These are phyloP conservation scores for Mycosphaerella sp. DNA, from an alignment of 2,329 filamentous ascomycete genomes.

Conservation along the genomic window DNA sequence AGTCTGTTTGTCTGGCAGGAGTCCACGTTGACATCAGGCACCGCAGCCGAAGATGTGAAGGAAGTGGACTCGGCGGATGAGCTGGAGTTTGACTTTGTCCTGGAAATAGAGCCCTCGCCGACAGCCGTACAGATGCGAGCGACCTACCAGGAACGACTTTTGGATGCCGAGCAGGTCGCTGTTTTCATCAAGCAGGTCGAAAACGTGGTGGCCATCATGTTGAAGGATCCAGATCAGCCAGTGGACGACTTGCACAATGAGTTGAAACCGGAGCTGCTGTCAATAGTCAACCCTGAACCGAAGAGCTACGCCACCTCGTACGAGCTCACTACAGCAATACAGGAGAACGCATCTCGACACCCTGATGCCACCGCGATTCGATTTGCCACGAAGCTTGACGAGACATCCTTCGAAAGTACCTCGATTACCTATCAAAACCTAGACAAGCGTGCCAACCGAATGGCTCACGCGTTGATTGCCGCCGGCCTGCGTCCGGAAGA, in stretches of 20 bases:
- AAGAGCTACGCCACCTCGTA: conserved; percentile 20
- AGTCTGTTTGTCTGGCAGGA: conserved; percentile 81
- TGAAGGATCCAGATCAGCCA: conserved; percentile 34
- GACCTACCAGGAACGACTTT: conserved; percentile 49
- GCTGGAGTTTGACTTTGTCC: conserved; percentile 66
- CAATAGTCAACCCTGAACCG: conserved; percentile 40
- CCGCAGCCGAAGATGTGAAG: conserved; percentile 38
- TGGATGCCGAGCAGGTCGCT: conserved; percentile 52
- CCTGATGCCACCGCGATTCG: conserved; percentile 57
- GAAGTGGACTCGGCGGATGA: conserved; percentile 61
- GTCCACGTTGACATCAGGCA: conserved; percentile 45
- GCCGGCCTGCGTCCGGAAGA: conserved; percentile 47
- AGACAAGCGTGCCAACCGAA: conserved; percentile 56
- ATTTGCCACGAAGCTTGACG: conserved; percentile 51
- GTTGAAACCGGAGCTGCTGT: conserved; percentile 31
- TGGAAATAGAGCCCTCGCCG: conserved; percentile 65
- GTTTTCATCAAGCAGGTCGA: conserved; percentile 59
- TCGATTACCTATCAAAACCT: conserved; percentile 59
- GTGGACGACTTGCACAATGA: conserved; percentile 32
- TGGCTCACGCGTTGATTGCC: conserved; percentile 53
- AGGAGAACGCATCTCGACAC: conserved; percentile 44
- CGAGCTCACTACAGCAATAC: conserved; percentile 45
- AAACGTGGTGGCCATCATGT: conserved; percentile 43
- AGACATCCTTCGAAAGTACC: conserved; percentile 34
- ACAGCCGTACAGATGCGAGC: conserved; percentile 46